Evolutionary conservation across 805 yeast species (phyloP).

Genomic region (Saccharomycopsis javanensis): DNA sequence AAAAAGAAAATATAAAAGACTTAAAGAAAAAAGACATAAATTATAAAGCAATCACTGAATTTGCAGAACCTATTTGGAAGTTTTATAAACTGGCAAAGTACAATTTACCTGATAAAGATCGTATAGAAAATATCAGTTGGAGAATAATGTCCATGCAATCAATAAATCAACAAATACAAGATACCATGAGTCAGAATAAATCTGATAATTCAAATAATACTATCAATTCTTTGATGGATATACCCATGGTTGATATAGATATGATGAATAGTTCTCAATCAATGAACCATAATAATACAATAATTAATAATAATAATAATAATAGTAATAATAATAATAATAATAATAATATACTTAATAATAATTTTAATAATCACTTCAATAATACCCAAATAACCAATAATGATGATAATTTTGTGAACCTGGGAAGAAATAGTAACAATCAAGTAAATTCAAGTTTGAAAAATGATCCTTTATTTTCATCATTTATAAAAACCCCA

Average conservation of each 20-base stretch:
- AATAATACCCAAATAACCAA: background rate
- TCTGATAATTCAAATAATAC: background rate
- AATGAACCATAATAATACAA: background rate
- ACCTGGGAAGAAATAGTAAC: background rate
- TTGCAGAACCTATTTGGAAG: conserved; percentile 59
- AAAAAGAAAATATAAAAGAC: background rate
- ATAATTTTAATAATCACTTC: background rate
- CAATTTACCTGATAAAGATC: conserved; percentile 57
- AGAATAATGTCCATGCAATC: conserved; percentile 56
- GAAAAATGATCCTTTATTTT: conserved; percentile 12
- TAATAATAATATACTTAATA: background rate
- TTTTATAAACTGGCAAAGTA: conserved; percentile 73
- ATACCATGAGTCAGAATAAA: background rate
- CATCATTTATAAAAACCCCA: conserved; percentile 18
- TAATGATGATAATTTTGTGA: background rate
- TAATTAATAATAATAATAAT: background rate
- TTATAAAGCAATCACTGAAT: conserved; percentile 13
- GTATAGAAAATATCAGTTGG: conserved; percentile 86
- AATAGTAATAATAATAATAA: background rate
- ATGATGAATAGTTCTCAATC: background rate
- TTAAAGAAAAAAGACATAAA: background rate
- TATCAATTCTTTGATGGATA: background rate
- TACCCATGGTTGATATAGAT: conserved; percentile 7
- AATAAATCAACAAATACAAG: background rate
- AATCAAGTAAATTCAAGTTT: background rate